phyloP scores from a whole-genome alignment of 768 basidiomycete genomes.

The Serendipita vermifera region DNA sequence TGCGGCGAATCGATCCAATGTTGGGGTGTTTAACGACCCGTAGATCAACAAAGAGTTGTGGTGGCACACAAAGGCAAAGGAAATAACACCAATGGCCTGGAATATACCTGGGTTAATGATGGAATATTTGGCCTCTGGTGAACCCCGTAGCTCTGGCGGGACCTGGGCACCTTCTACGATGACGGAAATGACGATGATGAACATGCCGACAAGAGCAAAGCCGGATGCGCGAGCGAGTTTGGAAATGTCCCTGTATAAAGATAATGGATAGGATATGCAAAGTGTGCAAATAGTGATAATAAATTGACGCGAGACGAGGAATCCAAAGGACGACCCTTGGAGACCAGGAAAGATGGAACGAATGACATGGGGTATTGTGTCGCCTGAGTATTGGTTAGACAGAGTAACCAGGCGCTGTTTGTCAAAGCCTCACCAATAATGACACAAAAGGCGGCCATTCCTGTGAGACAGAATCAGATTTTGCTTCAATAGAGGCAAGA shows the following conservation, averaged over 20 bases:
- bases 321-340: constrained; percentile 49
- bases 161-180: constrained; percentile 71
- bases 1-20: constrained; percentile 80
- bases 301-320: constrained; percentile 78
- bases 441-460: constrained; percentile 97
- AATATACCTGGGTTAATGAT: constrained; percentile 71
- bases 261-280: constrained; percentile 86
- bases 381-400: constrained; percentile 50
- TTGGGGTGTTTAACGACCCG: constrained; percentile 83
- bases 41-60: constrained; percentile 97
- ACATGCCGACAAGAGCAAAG: constrained; percentile 84
- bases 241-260: constrained; percentile 93
- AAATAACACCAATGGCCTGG: constrained; percentile 95
- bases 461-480: constrained; percentile 34
- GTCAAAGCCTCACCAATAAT: constrained; percentile 63
- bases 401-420: no score
- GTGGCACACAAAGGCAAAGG: constrained; percentile 93
- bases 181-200: constrained; percentile 80
- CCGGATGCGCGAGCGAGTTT: constrained; percentile 89
- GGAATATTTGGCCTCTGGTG: constrained; percentile 59
- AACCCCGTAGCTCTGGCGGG: constrained; percentile 59
- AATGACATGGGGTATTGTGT: constrained; percentile 92
- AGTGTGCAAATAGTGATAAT: constrained; percentile 78
- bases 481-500: no score
- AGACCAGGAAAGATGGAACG: constrained; percentile 65